phyloP scores from a whole-genome alignment of 2,329 filamentous ascomycete genomes.

The Cercospora brassicicola region DNA sequence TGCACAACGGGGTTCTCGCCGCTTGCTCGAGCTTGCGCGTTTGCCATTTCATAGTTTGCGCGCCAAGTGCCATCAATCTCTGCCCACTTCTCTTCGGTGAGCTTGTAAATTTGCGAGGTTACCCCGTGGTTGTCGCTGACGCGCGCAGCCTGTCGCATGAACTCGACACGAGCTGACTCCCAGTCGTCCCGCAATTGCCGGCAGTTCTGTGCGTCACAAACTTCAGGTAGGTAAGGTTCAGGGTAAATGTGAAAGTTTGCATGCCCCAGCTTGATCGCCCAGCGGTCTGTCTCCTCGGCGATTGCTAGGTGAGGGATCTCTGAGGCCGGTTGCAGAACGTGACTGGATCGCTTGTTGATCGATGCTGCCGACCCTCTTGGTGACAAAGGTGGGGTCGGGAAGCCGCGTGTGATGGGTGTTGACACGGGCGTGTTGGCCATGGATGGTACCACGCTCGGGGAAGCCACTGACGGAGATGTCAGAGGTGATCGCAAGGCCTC shows the following conservation, averaged over 20 bases:
- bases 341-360: conserved; percentile 56
- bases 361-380: conserved; percentile 76
- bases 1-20: conserved; percentile 45
- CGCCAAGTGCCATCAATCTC: conserved; percentile 76
- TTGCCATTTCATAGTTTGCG: conserved; percentile 64
- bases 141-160: conserved; percentile 82
- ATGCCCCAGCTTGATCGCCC: conserved; percentile 83
- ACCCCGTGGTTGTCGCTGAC: conserved; percentile 87
- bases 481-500: conserved; percentile 73
- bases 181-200: conserved; percentile 73
- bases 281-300: conserved; percentile 52
- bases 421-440: conserved; percentile 50
- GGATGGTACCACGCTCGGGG: conserved; percentile 50
- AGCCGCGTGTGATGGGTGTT: conserved; percentile 49
- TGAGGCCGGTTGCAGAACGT: conserved; percentile 56
- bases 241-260: conserved; percentile 90
- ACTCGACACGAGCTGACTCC: conserved; percentile 80
- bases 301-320: conserved; percentile 65
- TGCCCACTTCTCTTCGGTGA: conserved; percentile 87
- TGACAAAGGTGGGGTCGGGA: conserved; percentile 72
- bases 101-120: conserved; percentile 81
- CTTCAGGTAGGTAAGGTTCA: conserved; percentile 71
- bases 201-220: conserved; percentile 59
- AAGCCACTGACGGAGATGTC: conserved; percentile 77
- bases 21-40: conserved; percentile 38